Base-by-base conservation (phyloP, 1,139 yeast species). In the Yamadazyma diddensiae region DNA sequence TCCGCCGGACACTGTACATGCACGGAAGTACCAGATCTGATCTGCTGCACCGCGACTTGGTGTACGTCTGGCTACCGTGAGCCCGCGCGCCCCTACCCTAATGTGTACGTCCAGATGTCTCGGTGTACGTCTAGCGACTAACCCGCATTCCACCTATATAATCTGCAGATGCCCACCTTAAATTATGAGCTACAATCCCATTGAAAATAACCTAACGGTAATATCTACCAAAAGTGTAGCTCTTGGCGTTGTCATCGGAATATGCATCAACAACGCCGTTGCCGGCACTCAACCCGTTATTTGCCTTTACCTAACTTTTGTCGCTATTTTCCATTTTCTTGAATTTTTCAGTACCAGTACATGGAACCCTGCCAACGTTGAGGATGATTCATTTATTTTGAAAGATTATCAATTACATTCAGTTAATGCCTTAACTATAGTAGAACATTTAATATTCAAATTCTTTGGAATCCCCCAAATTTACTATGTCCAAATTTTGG, bases 341-440 rank as follows among this genome's bases (percentile, higher is more conserved):
- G 98, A 92, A 57, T 92, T 82, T 55, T 73, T 73, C 48, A 72
- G 77, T 31, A 92, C 98, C 0, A 87, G 94, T 1, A 57, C 65
- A 29, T 87, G 69, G 60, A 90, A 90, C 51, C 70, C 79, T 11
- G 55, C 66, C 3, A 78, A 80, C 47, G 82, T 81, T 5, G 79
- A 79, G 29, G 72, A 73, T 34, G 87, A 83, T 46, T 86, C 96
- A 8, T 92, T 85, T 47, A 70, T 92, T 29, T 59, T 92, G 29
- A 76, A 75, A 35, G 94, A 92, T 54, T 83, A 85, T 8, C 67
- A 66, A 4, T 81, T 92, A 47, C 64, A 73, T n/a, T 30, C 64
- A 1, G 94, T 94, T 1, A 92, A 85, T 47, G 27, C 45, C 1
- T 46, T 50, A 3, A 49, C 68, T 3, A 21, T 59, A 2, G 26